Evolutionary conservation across 352 stramenopile species (phyloP), one percentile per base, ranked within the genome.

Genomic region (Pythium chondricola): DNA sequence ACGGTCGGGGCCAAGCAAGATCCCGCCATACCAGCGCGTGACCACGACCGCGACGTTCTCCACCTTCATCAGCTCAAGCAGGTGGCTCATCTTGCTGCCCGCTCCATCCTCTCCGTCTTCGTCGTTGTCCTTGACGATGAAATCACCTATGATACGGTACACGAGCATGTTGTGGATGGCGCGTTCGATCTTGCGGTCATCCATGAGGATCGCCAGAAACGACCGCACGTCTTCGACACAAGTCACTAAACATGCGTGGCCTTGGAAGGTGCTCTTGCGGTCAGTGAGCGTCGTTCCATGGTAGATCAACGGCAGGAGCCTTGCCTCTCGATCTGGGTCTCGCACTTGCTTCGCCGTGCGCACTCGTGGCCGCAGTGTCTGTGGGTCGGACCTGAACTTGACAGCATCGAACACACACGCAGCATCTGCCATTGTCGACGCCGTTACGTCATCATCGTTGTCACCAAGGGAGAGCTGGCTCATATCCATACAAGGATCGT

Each of bases 141-240:
- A 81, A 30, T 81, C 67, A 14, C 72, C 65, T 18, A 85, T 59
- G 52, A 93, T 88, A 30, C 82, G 80, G 60, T 93, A 95, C 31
- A 80, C 84, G 25, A 94, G 66, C 74, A 95, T 93, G 65, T 95
- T 95, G 61, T 95, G 84, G 44, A 85, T 85, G 31, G 84, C 84
- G 30, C 76, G 67, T 38, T 82, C 77, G 59, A 93, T 71, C 61
- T 93, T 95, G 48, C 72, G 71, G 51, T 93, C 75, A 35, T 90
- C 71, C 32, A 95, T 69, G 43, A 95, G 43, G 31, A 89, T 52
- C 38, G 76, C 72, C 16, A 94, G 59, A 39, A 93, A 93, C 3
- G 75, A 86, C 5, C 77, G 71, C 22, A 93, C 83, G 46, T 91
- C 80, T 29, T 85, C 73, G 27, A 90, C 75, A 22, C 72, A 67